A percentile compares a stretch with the other conserved stretches of the same genome.
These are phyloP conservation scores for Pseudoperonospora humuli DNA, from an alignment of 352 stramenopile genomes.

Conservation along the genomic window DNA sequence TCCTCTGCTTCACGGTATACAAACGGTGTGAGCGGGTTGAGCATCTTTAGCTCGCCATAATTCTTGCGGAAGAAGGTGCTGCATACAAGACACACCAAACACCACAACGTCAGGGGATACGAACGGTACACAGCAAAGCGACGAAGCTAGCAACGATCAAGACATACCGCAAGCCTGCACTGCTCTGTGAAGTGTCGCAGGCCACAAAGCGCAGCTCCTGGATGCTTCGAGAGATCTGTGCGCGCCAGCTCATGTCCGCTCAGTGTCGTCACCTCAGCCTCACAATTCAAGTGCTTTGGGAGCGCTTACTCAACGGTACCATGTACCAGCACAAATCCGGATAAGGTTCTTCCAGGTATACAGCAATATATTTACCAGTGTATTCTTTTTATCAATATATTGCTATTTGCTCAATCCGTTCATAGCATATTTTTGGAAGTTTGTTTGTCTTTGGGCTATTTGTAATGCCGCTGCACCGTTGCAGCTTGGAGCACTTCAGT, in stretches of 20 bases:
- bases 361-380: no score
- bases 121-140: not conserved
- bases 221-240: conserved; percentile 81
- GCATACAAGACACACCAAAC: conserved; percentile 1
- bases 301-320: no score
- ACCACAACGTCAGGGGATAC: conserved; percentile 3
- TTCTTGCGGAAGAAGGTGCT: conserved; percentile 85
- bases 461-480: no score
- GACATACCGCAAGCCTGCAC: conserved; percentile 66
- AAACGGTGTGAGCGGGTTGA: conserved; percentile 77
- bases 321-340: no score
- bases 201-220: conserved; percentile 80
- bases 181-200: conserved; percentile 81
- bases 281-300: no score
- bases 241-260: conserved; percentile 84
- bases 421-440: no score
- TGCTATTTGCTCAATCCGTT: no score
- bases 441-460: no score
- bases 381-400: no score
- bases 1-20: conserved; percentile 84
- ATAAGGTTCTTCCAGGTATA: no score
- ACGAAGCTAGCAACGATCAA: not conserved
- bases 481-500: no score
- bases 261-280: not conserved
- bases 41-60: conserved; percentile 84